Percentiles rank a stretch among this genome's conserved stretches.
phyloP scores from a whole-genome alignment of 805 yeast genomes.

The Yarrowia keelungensis region DNA sequence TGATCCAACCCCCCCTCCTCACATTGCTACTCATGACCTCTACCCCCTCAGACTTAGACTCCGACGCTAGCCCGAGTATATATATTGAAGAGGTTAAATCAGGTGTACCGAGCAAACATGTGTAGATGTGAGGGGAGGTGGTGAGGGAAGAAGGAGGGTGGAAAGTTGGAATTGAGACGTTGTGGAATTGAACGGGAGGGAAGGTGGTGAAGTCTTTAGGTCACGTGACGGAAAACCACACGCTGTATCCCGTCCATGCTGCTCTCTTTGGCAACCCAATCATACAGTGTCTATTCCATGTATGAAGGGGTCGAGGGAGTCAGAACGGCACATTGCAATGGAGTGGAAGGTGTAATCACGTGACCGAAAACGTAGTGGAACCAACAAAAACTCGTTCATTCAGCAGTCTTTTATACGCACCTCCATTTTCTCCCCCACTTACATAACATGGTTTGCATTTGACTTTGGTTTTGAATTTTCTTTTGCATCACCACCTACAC shows the following conservation, averaged over 20 bases:
- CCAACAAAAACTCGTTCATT: too few relatives aligned
- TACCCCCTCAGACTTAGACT: slow-evolving; percentile 6
- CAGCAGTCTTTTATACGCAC: too few relatives aligned
- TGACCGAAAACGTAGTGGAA: neutral
- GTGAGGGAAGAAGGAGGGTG: too few relatives aligned
- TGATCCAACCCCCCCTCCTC: too few relatives aligned
- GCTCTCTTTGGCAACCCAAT: slow-evolving; percentile 5
- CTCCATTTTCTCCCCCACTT: neutral
- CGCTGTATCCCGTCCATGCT: too few relatives aligned
- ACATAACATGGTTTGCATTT: slow-evolving; percentile 26
- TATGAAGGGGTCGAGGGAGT: neutral
- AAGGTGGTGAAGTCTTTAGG: too few relatives aligned
- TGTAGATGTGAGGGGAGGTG: neutral
- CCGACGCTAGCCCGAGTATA: slow-evolving; percentile 36
- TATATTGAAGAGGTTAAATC: slow-evolving; percentile 21
- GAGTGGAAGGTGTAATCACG: neutral
- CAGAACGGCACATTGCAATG: too few relatives aligned
- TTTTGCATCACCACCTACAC: slow-evolving; percentile 34
- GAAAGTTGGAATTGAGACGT: too few relatives aligned
- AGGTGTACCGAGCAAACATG: slow-evolving; percentile 21
- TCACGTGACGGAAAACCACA: too few relatives aligned
- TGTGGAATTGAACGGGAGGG: too few relatives aligned
- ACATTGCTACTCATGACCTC: neutral
- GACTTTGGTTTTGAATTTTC: slow-evolving; percentile 21
- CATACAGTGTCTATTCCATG: slow-evolving; percentile 20